Evolutionary conservation across 2,329 filamentous ascomycete genomes (phyloP).

Genomic region (Chaetoscypha palmicola): DNA sequence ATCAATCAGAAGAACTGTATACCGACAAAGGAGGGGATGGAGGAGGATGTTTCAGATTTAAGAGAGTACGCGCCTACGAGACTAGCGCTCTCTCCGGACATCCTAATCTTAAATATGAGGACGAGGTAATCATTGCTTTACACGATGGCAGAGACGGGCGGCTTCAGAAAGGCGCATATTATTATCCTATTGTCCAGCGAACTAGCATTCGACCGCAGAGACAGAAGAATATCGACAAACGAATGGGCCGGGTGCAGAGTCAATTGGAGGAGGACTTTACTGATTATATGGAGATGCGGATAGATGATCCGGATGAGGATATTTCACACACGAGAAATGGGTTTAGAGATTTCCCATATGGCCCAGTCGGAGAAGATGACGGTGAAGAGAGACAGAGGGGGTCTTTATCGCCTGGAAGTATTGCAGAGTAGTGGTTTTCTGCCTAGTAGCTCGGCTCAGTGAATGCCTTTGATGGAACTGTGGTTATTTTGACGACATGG

Average conservation of each 20-base stretch:
- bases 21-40: slow-evolving; percentile 40
- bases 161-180: slow-evolving; percentile 53
- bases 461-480: too few species aligned
- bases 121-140: slow-evolving; percentile 55
- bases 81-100: slow-evolving; percentile 51
- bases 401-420: too few species aligned
- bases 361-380: too few species aligned
- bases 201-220: slow-evolving; percentile 56
- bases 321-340: slow-evolving; percentile 44
- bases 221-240: slow-evolving; percentile 53
- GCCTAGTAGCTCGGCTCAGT: too few species aligned
- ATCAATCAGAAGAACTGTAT: slow-evolving; percentile 48
- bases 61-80: slow-evolving; percentile 57
- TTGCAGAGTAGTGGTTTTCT: too few species aligned
- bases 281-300: slow-evolving; percentile 46
- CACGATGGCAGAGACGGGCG: slow-evolving; percentile 46
- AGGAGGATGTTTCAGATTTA: slow-evolving; percentile 51
- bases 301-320: slow-evolving; percentile 49
- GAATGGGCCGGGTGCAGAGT: slow-evolving; percentile 18
- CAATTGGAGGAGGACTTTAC: slow-evolving; percentile 39
- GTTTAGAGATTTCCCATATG: slow-evolving; percentile 37
- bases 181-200: slow-evolving; percentile 62
- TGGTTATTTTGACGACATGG: too few species aligned
- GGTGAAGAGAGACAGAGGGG: too few species aligned
- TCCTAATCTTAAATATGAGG: slow-evolving; percentile 50